Conservation (phyloP, 305 asterid genomes). For the Fraxinus albicans region DNA sequence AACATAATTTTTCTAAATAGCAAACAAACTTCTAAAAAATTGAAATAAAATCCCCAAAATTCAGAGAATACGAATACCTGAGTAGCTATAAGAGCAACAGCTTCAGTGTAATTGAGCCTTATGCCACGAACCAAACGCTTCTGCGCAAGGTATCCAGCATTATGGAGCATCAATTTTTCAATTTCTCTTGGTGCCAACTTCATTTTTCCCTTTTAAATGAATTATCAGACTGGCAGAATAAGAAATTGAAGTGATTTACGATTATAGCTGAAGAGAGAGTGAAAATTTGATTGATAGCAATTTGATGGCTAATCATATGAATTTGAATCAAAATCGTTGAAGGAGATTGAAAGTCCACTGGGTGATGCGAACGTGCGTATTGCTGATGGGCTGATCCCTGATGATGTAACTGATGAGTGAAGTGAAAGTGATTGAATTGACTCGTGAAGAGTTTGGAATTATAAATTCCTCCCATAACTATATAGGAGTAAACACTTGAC, state of each 20-base stretch:
- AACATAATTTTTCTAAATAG: not conserved
- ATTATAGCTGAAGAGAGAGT: not conserved
- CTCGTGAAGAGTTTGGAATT: not conserved
- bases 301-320: not conserved
- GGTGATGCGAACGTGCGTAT: not conserved
- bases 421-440: not conserved
- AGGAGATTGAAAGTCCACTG: not conserved
- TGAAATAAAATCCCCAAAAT: not conserved
- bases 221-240: not conserved
- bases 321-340: not conserved
- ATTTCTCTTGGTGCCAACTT: conserved; percentile 84
- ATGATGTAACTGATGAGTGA: not conserved
- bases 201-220: conserved; percentile 35
- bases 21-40: not conserved
- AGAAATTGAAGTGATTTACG: not conserved
- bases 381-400: not conserved
- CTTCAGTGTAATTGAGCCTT: conserved; percentile 77
- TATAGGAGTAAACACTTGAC: not conserved
- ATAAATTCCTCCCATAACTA: not conserved
- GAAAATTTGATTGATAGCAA: not conserved
- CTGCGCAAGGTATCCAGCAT: conserved; percentile 83
- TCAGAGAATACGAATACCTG: conserved; percentile 41
- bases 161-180: conserved; percentile 87
- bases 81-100: conserved; percentile 76
- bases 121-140: conserved; percentile 90